These are phyloP conservation scores for Vicia faba DNA, from an alignment of 306 rosid genomes.

Conservation along the genomic window DNA sequence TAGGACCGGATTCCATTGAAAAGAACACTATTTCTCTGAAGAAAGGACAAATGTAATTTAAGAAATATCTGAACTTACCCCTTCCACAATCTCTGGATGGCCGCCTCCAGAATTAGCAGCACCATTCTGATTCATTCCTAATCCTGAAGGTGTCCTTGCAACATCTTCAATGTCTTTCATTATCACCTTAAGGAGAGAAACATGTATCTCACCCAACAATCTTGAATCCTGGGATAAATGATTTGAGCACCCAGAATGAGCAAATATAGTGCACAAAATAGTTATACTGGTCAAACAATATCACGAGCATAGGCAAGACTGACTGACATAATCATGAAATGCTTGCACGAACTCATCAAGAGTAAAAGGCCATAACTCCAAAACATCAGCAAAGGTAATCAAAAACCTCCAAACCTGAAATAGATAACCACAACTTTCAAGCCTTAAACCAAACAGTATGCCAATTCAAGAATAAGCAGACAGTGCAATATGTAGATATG, in stretches of 20 bases:
- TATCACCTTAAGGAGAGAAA: constrained; percentile 80
- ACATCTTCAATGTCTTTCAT: constrained; percentile 97
- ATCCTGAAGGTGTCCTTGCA: constrained; percentile 88
- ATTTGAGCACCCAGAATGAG: constrained; percentile 33
- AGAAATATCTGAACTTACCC: constrained; percentile 54
- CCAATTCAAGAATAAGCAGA: constrained; percentile 15
- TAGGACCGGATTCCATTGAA: constrained; percentile 9
- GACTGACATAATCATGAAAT: constrained; percentile 89
- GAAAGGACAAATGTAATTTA: constrained; percentile 15
- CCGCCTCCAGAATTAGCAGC: constrained; percentile 93
- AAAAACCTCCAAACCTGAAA: constrained; percentile 95
- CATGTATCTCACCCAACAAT: constrained; percentile 91
- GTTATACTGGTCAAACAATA: constrained; percentile 28
- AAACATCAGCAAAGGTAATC: constrained; percentile 89
- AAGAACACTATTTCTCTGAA: constrained; percentile 1
- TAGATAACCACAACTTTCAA: constrained; percentile 34
- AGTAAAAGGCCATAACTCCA: constrained; percentile 94
- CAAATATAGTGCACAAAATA: constrained; percentile 15
- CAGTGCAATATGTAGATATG: constrained; percentile 5
- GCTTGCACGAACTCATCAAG: constrained; percentile 96
- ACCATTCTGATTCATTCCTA: constrained; percentile 79
- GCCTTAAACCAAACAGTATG: constrained; percentile 20
- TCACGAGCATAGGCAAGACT: constrained; percentile 35
- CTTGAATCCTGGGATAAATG: constrained; percentile 81
- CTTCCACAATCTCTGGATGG: constrained; percentile 95